A percentile compares a stretch with the other conserved stretches of the same genome.
phyloP scores from a whole-genome alignment of 2,329 filamentous ascomycete species.

The Myotisia sp. region DNA sequence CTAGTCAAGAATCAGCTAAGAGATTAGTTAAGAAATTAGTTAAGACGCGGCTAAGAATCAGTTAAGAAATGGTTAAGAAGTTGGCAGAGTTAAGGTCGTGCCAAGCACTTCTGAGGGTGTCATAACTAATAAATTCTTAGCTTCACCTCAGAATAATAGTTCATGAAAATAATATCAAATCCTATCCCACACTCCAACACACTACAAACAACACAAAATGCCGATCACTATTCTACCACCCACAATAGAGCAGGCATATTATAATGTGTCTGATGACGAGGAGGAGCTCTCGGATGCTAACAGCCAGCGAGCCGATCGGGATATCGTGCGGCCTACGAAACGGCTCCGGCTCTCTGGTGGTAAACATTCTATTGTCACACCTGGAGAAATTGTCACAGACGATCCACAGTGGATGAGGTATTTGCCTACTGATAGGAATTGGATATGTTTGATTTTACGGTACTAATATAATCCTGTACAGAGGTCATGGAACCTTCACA shows the following conservation, averaged over 20 bases:
- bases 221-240: conserved; percentile 42
- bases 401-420: conserved; percentile 89
- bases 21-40: too few species aligned
- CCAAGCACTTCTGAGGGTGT: too few species aligned
- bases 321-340: conserved; percentile 23
- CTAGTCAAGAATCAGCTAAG: too few species aligned
- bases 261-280: conserved; percentile 18
- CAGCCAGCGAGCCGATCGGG: conserved; percentile 33
- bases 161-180: too few species aligned
- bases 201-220: too few species aligned
- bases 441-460: not conserved
- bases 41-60: too few species aligned
- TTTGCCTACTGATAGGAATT: not conserved
- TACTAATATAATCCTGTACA: conserved; percentile 21
- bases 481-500: conserved; percentile 85
- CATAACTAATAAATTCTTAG: too few species aligned
- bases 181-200: too few species aligned
- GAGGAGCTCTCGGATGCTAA: conserved; percentile 31
- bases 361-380: conserved; percentile 53
- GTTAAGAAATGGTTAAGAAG: too few species aligned
- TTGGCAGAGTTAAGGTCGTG: too few species aligned
- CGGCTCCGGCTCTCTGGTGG: conserved; percentile 16
- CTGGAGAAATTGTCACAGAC: conserved; percentile 68
- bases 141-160: too few species aligned
- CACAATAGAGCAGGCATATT: conserved; percentile 18